Conservation (phyloP, 768 basidiomycete species). For the Russula foetens region DNA sequence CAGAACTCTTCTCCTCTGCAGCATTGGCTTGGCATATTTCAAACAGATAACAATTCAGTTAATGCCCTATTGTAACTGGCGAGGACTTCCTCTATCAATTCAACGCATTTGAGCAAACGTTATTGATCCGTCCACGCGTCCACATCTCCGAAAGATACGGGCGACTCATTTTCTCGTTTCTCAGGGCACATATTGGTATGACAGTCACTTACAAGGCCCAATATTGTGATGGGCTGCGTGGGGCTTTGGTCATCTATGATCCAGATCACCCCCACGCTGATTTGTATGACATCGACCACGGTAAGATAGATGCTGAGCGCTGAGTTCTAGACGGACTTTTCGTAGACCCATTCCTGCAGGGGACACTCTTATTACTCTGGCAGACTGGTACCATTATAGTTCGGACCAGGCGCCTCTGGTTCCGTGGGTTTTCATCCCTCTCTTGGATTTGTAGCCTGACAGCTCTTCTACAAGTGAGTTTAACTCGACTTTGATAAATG, state of each 20-base stretch:
- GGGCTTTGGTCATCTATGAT: conserved; percentile 25
- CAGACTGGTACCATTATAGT: conserved; percentile 22
- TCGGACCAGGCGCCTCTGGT: background rate
- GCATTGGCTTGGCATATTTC: conserved; percentile 51
- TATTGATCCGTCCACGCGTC: conserved; percentile 3
- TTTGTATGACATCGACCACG: conserved; percentile 26
- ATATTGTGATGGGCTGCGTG: conserved; percentile 30
- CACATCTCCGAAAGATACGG: background rate
- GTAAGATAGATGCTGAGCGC: conserved; percentile 4
- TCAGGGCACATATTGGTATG: conserved; percentile 29
- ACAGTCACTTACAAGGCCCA: conserved; percentile 31
- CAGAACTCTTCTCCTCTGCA: conserved; percentile 16
- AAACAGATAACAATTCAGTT: conserved; percentile 33
- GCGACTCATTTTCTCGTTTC: background rate
- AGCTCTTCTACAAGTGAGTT: conserved; percentile 6
- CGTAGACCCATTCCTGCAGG: conserved; percentile 2
- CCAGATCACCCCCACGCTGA: conserved; percentile 23
- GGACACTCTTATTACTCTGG: conserved; percentile 22
- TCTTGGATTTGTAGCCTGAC: background rate
- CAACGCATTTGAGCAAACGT: conserved; percentile 27
- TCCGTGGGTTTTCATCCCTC: background rate
- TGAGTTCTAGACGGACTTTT: too few relatives aligned
- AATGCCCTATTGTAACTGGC: conserved; percentile 38
- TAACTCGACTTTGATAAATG: conserved; percentile 45
- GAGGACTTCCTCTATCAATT: conserved; percentile 38